A percentile compares a stretch with the other conserved stretches of the same genome.
phyloP scores from a whole-genome alignment of 2,329 filamentous ascomycete genomes.

The Aspergillus novofumigatus region DNA sequence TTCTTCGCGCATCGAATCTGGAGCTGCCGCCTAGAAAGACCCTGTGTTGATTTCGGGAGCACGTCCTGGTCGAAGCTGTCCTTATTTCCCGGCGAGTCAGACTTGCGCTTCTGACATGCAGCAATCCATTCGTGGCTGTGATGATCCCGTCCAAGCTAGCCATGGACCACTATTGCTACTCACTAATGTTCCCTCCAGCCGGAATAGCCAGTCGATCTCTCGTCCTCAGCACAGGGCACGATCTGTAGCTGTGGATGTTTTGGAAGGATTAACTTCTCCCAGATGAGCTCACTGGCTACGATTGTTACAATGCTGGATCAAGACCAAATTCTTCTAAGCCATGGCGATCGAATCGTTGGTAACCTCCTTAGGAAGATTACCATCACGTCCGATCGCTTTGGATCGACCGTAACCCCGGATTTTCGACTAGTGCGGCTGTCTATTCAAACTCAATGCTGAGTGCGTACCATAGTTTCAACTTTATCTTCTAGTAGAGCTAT shows the following conservation, averaged over 20 bases:
- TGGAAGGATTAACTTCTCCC: neutral
- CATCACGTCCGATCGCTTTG: neutral
- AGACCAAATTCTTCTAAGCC: neutral
- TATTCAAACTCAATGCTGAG: neutral
- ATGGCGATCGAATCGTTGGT: no score
- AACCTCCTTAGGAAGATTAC: neutral
- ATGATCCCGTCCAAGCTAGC: neutral
- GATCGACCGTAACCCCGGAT: conserved; percentile 10
- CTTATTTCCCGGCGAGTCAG: neutral
- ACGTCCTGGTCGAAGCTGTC: neutral
- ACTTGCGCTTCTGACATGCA: neutral
- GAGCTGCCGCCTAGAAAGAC: no score
- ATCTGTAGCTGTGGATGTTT: neutral
- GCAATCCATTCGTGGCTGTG: neutral
- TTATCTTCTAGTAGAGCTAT: neutral
- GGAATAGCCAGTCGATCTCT: neutral
- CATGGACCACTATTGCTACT: neutral
- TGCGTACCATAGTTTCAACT: neutral
- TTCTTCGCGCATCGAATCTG: neutral
- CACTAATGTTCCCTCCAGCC: neutral
- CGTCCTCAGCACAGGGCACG: neutral
- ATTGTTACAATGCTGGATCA: neutral
- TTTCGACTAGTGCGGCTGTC: neutral
- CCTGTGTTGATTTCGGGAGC: neutral
- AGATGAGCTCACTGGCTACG: neutral